Base-by-base conservation (phyloP, 2,329 filamentous ascomycete species). In the Paramyrothecium roridum region DNA sequence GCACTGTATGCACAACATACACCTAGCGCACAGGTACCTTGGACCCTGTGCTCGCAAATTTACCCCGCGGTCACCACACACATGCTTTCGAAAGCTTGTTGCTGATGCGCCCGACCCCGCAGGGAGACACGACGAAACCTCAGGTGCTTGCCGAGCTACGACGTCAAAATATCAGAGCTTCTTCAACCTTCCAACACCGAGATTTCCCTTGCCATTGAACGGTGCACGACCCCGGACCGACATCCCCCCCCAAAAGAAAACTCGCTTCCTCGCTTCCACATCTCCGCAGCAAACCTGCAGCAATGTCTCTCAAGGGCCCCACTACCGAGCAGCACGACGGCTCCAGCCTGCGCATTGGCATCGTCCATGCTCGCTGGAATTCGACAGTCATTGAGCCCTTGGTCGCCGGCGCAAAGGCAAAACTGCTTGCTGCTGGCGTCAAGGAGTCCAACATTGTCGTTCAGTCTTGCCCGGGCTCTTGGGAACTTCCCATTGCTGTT, bases 341-440 rank as follows among this genome's bases (percentile, higher is more conserved):
- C 72, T 85, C 85, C 66, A 80, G 79, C 67, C 84, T 99, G 61
- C 91, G 95, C 69, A 88, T 99, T 70, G 93, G 90, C 70, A 98
- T 99, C 70, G 84, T 99, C 56, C 95, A 98, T 77, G 93, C 93
- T 56, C 87, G 95, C 67, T 99, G 95, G 95, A 99, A 99, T 78
- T 82, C 81, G 61, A 83, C 82, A 62, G 91, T 99, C 70, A 96
- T 98, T 73, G 86, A 90, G 56, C 86, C 91, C 53, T 86, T 99
- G 55, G 82, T 99, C 58, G 79, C 83, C 52, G 95, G 95, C 61
- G 85, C 90, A 48, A 90, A 88, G 74, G 87, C 88, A 65, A 88
- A 88, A 69, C 86, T 99, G 54, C 77, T 88, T 34, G 83, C 83
- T 47, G 85, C 88, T 53, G 95, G 95, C 54, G 93, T 99, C 55